These are phyloP conservation scores for Suillus paluster DNA, from an alignment of 768 basidiomycete genomes.

Conservation along the genomic window DNA sequence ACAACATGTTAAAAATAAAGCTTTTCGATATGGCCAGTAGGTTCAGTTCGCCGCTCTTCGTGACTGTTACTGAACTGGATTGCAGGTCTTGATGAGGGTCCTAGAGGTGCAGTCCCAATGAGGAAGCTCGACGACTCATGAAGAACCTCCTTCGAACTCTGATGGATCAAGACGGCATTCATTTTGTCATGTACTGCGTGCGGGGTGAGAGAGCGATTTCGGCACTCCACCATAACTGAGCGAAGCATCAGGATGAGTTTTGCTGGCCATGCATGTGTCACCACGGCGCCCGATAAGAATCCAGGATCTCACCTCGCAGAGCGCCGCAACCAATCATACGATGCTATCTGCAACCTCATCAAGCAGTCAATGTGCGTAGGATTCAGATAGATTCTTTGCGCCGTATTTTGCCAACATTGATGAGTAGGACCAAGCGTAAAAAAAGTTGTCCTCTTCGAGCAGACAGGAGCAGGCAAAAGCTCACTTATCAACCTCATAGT, in stretches of 20 bases:
- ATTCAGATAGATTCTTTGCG: too few relatives aligned
- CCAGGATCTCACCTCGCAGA: slow-evolving; percentile 11
- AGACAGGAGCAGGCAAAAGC: too few relatives aligned
- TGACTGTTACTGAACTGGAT: too few relatives aligned
- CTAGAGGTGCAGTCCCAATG: too few relatives aligned
- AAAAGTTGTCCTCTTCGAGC: too few relatives aligned
- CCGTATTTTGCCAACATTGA: too few relatives aligned
- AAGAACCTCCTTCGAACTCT: not conserved
- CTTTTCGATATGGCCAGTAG: not conserved
- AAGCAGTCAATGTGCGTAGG: too few relatives aligned
- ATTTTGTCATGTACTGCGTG: slow-evolving; percentile 44
- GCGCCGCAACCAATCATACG: slow-evolving; percentile 31
- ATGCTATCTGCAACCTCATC: slow-evolving; percentile 46
- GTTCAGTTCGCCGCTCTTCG: not conserved
- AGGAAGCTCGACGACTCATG: not conserved
- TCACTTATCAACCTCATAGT: too few relatives aligned
- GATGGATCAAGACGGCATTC: slow-evolving; percentile 31
- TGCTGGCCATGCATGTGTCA: slow-evolving; percentile 36
- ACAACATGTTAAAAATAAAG: not conserved
- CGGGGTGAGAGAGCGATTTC: slow-evolving; percentile 42
- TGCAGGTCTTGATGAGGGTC: too few relatives aligned
- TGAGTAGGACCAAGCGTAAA: too few relatives aligned
- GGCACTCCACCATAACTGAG: slow-evolving; percentile 39
- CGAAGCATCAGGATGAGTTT: slow-evolving; percentile 26
- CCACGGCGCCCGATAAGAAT: slow-evolving; percentile 15